These are phyloP conservation scores for Kurtzmaniella quercitrusa DNA, from an alignment of 1,139 yeast species.

Conservation along the genomic window DNA sequence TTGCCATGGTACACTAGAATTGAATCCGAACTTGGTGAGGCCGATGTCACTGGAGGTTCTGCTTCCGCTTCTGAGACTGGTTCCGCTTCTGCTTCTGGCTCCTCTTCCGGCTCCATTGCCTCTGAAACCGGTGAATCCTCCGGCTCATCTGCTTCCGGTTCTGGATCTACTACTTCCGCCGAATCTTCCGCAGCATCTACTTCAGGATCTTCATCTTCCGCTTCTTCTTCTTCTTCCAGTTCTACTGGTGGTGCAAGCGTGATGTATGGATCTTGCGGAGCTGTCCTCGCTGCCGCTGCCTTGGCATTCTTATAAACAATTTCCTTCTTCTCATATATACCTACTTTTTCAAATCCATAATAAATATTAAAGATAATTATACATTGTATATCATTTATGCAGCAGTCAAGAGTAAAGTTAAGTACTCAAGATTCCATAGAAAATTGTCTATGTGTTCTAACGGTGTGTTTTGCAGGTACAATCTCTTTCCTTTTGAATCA, in stretches of 20 bases:
- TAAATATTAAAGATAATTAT: background rate
- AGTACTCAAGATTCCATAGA: slow-evolving; percentile 40
- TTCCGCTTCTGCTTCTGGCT: slow-evolving; percentile 8
- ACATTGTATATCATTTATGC: background rate
- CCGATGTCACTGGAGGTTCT: slow-evolving; percentile 10
- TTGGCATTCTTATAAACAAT: slow-evolving; percentile 29
- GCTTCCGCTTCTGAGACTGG: slow-evolving; percentile 9
- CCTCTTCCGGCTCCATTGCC: slow-evolving; percentile 5
- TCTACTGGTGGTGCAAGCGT: slow-evolving; percentile 15
- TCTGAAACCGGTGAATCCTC: slow-evolving; percentile 9
- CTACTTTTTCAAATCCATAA: background rate
- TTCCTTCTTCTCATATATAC: background rate
- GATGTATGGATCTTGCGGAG: slow-evolving; percentile 30
- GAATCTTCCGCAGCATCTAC: slow-evolving; percentile 9
- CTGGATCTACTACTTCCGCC: slow-evolving; percentile 9
- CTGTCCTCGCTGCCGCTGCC: slow-evolving; percentile 32
- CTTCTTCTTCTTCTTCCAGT: slow-evolving; percentile 3
- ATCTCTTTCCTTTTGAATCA: slow-evolving; percentile 10
- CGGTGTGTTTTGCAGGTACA: slow-evolving; percentile 24
- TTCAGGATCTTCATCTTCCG: slow-evolving; percentile 5
- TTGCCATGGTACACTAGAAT: slow-evolving; percentile 44
- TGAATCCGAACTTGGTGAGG: slow-evolving; percentile 15
- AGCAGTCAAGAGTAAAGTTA: slow-evolving; percentile 37
- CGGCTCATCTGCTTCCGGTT: slow-evolving; percentile 9
- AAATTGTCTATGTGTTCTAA: slow-evolving; percentile 39